These are phyloP conservation scores for Sarcodon sp. DNA, from an alignment of 768 basidiomycete species.

Conservation along the genomic window DNA sequence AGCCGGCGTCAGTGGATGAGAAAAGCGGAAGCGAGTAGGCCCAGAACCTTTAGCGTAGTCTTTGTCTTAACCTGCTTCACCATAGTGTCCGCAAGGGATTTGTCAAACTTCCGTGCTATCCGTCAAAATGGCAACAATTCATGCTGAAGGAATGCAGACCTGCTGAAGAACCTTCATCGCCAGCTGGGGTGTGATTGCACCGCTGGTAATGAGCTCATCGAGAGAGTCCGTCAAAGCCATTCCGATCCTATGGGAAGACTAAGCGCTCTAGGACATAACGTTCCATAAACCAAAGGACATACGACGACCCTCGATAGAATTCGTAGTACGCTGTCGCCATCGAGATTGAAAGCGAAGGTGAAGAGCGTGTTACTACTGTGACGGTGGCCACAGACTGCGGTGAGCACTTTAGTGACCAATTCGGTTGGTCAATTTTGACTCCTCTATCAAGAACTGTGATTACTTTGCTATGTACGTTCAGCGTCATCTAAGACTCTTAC, in stretches of 20 bases:
- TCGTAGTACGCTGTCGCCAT: constrained; percentile 87
- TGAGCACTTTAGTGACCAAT: too few relatives aligned
- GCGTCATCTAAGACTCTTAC: too few relatives aligned
- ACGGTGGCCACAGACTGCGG: too few relatives aligned
- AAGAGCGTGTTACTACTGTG: too few relatives aligned
- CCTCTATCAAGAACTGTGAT: too few relatives aligned
- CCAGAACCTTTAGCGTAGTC: constrained; percentile 73
- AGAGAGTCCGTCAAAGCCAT: constrained; percentile 96
- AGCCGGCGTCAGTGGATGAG: not conserved
- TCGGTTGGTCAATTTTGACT: too few relatives aligned
- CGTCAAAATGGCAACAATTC: not conserved
- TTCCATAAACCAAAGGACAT: constrained; percentile 20
- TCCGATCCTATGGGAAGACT: constrained; percentile 56
- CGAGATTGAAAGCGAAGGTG: not conserved
- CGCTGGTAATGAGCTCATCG: constrained; percentile 95
- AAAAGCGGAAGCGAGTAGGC: constrained; percentile 1
- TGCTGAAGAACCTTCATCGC: constrained; percentile 99
- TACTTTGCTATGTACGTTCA: too few relatives aligned
- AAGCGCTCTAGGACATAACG: not conserved
- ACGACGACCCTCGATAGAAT: constrained; percentile 89
- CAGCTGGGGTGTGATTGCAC: constrained; percentile 91
- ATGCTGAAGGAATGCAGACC: constrained; percentile 29
- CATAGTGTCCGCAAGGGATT: constrained; percentile 86
- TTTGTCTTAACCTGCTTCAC: constrained; percentile 92
- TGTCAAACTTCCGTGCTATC: constrained; percentile 65